Evolutionary conservation across 2,329 filamentous ascomycete genomes (phyloP), one percentile per base, ranked within the genome.

Genomic region (Fusarium nurragi): DNA sequence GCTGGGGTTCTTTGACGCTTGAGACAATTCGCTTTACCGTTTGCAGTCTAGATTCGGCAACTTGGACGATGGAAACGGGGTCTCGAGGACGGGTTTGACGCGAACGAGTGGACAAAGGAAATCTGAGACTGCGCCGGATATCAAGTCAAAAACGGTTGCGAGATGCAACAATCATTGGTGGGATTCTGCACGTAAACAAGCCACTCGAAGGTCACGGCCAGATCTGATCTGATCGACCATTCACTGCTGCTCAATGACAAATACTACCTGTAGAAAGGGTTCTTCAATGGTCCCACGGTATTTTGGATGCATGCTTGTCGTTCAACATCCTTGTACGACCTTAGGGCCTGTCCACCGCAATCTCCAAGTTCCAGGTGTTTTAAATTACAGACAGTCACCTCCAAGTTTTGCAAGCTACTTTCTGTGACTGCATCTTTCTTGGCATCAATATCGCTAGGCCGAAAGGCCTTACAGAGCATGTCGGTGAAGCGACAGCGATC

Each of bases 241-340:
- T 66, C 43, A 54, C 21, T 37, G 34, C 47, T 43, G 23, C 39
- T 40, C 44, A 66, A 68, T 69, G 64, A 71, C 64, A 67, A 56
- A 44, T 41, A 40, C 55, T 34, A 40, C 51, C 32, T 19, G 19
- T 32, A 16, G 30, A n/a, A 44, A 61, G 47, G 14, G 57, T 59
- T 54, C 48, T 45, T 41, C 36, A 25, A 49, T 46, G 51, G 66
- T 54, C 45, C 68, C 68, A 68, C 68, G 44, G 50, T 52, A 50
- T 67, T 67, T 70, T 59, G 25, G 41, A 38, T 38, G 28, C 18
- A 22, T 25, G 37, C 57, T 47, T 58, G 57, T 51, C 43, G 38
- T 28, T 47, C 56, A 43, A 49, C 37, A 62, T 47, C 61, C 61
- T 56, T 61, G 60, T 26, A 40, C 36, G 16, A 21, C 23, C 21